Percentiles rank a stretch among this genome's conserved stretches.
These are phyloP conservation scores for Cordyceps pruinosa DNA, from an alignment of 2,329 filamentous ascomycete genomes.

Conservation along the genomic window DNA sequence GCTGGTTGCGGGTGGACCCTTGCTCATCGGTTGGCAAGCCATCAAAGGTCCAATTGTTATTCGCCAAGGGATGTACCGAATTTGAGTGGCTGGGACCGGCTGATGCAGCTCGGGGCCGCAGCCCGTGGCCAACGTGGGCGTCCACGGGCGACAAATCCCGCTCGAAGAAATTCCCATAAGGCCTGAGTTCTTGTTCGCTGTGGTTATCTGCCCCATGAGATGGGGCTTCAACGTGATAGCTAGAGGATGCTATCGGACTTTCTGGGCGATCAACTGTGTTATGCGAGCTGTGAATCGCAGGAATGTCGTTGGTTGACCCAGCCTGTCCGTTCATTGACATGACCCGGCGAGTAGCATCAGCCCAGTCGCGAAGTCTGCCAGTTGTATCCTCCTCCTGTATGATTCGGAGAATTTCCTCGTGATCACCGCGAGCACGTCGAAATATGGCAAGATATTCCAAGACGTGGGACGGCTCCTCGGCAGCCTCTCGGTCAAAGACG, in stretches of 20 bases:
- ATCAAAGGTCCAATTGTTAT: slow-evolving; percentile 56
- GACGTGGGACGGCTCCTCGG: slow-evolving; percentile 20
- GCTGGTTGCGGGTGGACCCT: background rate
- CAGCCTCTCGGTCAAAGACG: slow-evolving; percentile 1
- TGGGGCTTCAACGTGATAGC: background rate
- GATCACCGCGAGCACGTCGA: slow-evolving; percentile 52
- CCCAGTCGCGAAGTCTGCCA: slow-evolving; percentile 53
- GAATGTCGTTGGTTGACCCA: background rate
- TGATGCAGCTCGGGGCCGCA: slow-evolving; percentile 47
- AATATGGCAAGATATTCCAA: slow-evolving; percentile 46
- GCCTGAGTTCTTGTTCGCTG: background rate
- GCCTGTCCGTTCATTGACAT: background rate
- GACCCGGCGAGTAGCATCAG: slow-evolving; percentile 40
- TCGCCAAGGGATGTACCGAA: slow-evolving; percentile 45
- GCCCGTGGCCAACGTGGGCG: slow-evolving; percentile 11
- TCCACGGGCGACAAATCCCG: background rate
- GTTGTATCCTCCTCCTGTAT: slow-evolving; percentile 54
- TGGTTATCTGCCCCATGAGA: background rate
- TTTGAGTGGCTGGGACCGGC: slow-evolving; percentile 45
- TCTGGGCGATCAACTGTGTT: slow-evolving; percentile 10
- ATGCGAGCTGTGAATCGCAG: background rate
- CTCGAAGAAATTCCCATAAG: slow-evolving; percentile 1
- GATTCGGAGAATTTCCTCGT: slow-evolving; percentile 51
- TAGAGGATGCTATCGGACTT: slow-evolving; percentile 2
- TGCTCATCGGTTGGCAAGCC: slow-evolving; percentile 26